A percentile compares a stretch with the other conserved stretches of the same genome.
Conservation (phyloP, 805 yeast species). For the Candida corydali region DNA sequence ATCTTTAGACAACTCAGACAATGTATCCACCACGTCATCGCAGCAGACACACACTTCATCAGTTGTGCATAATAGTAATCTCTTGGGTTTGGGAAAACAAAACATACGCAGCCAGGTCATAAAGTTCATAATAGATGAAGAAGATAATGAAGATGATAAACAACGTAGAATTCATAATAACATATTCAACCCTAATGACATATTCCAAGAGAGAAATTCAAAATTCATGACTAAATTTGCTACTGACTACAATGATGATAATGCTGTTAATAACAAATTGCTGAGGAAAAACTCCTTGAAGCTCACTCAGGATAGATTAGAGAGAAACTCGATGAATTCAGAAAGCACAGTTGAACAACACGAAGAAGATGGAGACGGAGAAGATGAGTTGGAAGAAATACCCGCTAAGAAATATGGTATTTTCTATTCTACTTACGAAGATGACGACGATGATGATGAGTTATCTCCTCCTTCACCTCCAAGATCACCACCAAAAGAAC, state of each 20-base stretch:
- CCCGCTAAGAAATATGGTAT: slow-evolving; percentile 6
- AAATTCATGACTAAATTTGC: slow-evolving; percentile 28
- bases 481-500: slow-evolving; percentile 71
- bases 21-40: slow-evolving; percentile 18
- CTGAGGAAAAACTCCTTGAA: slow-evolving; percentile 7
- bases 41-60: slow-evolving; percentile 12
- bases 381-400: slow-evolving; percentile 10
- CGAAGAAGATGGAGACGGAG: slow-evolving; percentile 8
- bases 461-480: slow-evolving; percentile 60
- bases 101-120: slow-evolving; percentile 31
- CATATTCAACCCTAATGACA: slow-evolving; percentile 30
- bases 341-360: neutral
- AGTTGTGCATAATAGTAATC: slow-evolving; percentile 10
- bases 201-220: slow-evolving; percentile 32
- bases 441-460: slow-evolving; percentile 13
- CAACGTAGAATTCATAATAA: slow-evolving; percentile 10
- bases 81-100: slow-evolving; percentile 12
- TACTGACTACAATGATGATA: slow-evolving; percentile 20
- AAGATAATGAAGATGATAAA: slow-evolving; percentile 1
- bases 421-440: slow-evolving; percentile 3
- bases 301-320: slow-evolving; percentile 6
- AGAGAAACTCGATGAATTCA: slow-evolving; percentile 2
- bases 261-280: slow-evolving; percentile 5
- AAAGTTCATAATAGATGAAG: slow-evolving; percentile 22
- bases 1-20: slow-evolving; percentile 16